Evolutionary conservation across 257 asterid genomes (phyloP), one percentile per base, ranked within the genome.

Genomic region (Mentha longifolia): DNA sequence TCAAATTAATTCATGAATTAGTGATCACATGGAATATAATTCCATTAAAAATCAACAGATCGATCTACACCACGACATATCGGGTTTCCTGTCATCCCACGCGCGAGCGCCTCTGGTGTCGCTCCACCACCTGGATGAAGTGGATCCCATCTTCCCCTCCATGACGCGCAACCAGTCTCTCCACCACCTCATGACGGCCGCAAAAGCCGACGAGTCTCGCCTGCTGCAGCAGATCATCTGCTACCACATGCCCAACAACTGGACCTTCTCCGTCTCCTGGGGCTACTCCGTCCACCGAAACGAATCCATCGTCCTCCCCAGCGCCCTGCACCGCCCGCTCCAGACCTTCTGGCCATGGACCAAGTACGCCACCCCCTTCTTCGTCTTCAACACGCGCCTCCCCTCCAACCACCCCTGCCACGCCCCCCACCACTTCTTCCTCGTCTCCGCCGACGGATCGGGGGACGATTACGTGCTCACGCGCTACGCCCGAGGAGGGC

Each of bases 241-340:
- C 77, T 70, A 82, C 63, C 43, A 71, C 76, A 67, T 30, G 13
- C 71, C 69, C 1, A 57, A 37, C 1, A 73, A 72, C 46, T 82
- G 86, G 89, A 73, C 86, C 1, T 61, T 79, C 61, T 77, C 86
- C 12, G 64, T 69, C 20, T 74, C 86, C 0, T 82, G 83, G 79
- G 86, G 84, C 37, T 82, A 82, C 35, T 54, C 82, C 0, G 59
- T 76, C 20, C 80, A 82, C n/a, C 1, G 79, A 3, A 79, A 78
- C 15, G 80, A 79, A 63, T 6, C 70, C 31, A 45, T 77, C 7
- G 8, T 79, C 11, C 73, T 56, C 9, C 77, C 81, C 6, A 81
- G 86, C 62, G 11, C 52, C 16, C 75, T 85, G 1, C 78, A 69
- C 47, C 73, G 16, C 33, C 83, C 86, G 4, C 65, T 79, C 13